These are phyloP conservation scores for Thielaviopsis euricoi DNA, from an alignment of 2,329 filamentous ascomycete species.

Conservation along the genomic window DNA sequence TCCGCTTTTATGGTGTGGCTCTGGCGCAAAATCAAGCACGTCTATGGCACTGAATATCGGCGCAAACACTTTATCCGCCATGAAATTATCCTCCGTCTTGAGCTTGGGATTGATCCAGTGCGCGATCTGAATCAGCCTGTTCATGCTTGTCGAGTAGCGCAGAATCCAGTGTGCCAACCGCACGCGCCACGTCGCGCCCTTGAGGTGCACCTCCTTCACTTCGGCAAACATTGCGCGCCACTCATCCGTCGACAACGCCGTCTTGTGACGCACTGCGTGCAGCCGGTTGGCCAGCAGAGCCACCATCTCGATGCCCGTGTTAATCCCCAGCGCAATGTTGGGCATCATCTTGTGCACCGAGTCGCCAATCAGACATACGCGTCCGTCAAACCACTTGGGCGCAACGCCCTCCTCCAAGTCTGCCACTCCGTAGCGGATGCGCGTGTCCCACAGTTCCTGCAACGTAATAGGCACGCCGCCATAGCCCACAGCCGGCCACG, in stretches of 20 bases:
- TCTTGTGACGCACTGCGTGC: not conserved
- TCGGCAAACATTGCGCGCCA: not conserved
- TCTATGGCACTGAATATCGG: no score
- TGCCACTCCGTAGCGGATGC: conserved; percentile 13
- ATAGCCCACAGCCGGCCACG: no score
- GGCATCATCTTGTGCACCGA: conserved; percentile 21
- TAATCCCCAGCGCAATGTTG: conserved; percentile 19
- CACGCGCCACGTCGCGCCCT: no score
- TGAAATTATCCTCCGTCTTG: no score
- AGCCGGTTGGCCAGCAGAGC: conserved; percentile 14
- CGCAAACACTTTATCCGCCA: no score
- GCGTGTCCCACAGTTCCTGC: conserved; percentile 1
- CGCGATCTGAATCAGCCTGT: no score
- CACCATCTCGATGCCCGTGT: conserved; percentile 19
- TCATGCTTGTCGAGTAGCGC: no score
- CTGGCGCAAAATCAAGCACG: no score
- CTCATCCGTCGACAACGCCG: not conserved
- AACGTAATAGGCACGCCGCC: not conserved
- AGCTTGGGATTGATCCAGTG: no score
- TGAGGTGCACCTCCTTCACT: not conserved
- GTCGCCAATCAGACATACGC: conserved; percentile 20
- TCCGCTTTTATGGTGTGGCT: no score
- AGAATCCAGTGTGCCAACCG: no score
- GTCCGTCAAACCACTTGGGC: conserved; percentile 17
- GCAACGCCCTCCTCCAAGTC: conserved; percentile 20